Percentiles rank a stretch among this genome's conserved stretches.
phyloP scores from a whole-genome alignment of 306 rosid species.

The Inga oerstediana region DNA sequence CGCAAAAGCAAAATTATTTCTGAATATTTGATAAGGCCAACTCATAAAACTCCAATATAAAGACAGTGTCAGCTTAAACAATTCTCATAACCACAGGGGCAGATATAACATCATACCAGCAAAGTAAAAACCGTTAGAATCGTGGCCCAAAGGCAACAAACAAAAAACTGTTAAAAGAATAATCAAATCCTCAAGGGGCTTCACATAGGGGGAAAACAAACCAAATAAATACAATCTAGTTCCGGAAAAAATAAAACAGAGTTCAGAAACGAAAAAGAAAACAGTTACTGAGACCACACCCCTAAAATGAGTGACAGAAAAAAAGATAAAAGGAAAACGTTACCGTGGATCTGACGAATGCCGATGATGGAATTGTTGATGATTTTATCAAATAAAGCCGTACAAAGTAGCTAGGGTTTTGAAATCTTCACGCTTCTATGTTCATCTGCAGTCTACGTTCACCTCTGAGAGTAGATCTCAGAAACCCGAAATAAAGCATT shows the following conservation, averaged over 20 bases:
- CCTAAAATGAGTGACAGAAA: constrained; percentile 6
- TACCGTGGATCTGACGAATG: constrained; percentile 53
- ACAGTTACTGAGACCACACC: constrained; percentile 12
- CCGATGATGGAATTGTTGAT: constrained; percentile 25
- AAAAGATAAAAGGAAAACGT: constrained; percentile 25
- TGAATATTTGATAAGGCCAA: neutral
- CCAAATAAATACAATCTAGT: constrained; percentile 20
- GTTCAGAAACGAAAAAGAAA: neutral
- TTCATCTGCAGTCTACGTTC: constrained; percentile 34
- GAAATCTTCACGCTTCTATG: constrained; percentile 30
- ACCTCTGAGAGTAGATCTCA: constrained; percentile 59
- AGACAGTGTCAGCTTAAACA: neutral
- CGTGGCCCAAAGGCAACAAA: neutral
- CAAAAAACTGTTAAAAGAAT: neutral
- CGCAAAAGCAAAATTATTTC: neutral
- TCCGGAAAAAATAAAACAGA: neutral
- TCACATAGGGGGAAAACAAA: neutral
- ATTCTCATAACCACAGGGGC: constrained; percentile 1
- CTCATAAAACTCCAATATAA: neutral
- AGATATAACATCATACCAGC: constrained; percentile 16
- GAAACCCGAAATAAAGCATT: constrained; percentile 26
- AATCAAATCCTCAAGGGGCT: constrained; percentile 33
- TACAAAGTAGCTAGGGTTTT: constrained; percentile 47
- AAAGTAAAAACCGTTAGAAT: neutral
- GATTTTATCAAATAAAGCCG: constrained; percentile 20